These are phyloP conservation scores for Tetradesmus obliquus DNA, from an alignment of 139 green algal species.

Conservation along the genomic window DNA sequence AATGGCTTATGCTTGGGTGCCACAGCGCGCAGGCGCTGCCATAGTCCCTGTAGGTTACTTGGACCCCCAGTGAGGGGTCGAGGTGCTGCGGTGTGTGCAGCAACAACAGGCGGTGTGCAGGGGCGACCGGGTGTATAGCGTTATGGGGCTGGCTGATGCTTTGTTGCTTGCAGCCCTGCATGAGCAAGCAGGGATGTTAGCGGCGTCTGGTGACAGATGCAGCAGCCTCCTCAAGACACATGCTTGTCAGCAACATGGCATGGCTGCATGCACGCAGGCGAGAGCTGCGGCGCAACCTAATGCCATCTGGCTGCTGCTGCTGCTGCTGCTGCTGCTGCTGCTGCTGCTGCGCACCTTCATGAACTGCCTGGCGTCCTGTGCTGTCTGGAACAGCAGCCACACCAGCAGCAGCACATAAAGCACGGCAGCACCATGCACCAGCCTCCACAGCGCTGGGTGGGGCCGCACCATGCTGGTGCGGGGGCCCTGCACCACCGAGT, in stretches of 20 bases:
- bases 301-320: neutral
- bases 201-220: too few relatives aligned
- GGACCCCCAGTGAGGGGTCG: conserved; percentile 78
- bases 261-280: neutral
- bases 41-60: conserved; percentile 82
- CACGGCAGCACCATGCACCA: conserved; percentile 86
- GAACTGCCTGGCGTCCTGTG: conserved; percentile 78
- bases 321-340: conserved; percentile 11
- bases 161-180: neutral
- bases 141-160: too few relatives aligned
- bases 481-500: conserved; percentile 83
- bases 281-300: too few relatives aligned
- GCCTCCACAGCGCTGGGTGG: conserved; percentile 89
- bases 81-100: conserved; percentile 71
- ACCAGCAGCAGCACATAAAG: conserved; percentile 88
- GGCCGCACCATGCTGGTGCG: conserved; percentile 85
- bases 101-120: neutral
- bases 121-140: too few relatives aligned
- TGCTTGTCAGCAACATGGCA: too few relatives aligned
- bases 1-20: neutral
- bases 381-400: conserved; percentile 88
- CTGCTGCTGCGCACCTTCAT: conserved; percentile 63
- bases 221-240: too few relatives aligned
- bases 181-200: too few relatives aligned
- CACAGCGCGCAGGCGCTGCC: conserved; percentile 82